A percentile compares a stretch with the other conserved stretches of the same genome.
Conservation (phyloP, 73 alveolate genomes). For the Effrenium voratum region DNA sequence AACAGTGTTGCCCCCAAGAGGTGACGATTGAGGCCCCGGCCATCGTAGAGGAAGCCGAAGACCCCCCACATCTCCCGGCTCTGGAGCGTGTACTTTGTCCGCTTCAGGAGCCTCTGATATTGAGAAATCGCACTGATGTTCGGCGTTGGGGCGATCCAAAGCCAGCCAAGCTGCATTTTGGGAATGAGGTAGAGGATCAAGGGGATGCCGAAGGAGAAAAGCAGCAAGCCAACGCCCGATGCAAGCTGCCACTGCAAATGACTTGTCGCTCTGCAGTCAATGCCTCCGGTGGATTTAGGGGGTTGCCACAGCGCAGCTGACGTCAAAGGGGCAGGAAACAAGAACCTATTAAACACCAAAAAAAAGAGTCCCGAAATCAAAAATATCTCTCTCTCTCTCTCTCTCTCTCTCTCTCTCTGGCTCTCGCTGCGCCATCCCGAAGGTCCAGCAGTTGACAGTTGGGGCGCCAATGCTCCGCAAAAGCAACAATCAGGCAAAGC, state of each 20-base stretch:
- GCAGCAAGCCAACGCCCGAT: slow-evolving; percentile 6
- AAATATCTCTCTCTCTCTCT: too few species aligned
- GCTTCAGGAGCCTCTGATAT: slow-evolving; percentile 28
- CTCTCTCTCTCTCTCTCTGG: too few species aligned
- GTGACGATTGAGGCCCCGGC: too few species aligned
- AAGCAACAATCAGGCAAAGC: too few species aligned
- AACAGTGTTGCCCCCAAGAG: too few species aligned
- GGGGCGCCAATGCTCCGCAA: too few species aligned
- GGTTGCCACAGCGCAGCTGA: too few species aligned
- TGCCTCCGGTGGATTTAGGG: not conserved
- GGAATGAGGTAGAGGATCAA: slow-evolving; percentile 59
- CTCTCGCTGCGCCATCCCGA: too few species aligned
- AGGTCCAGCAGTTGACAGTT: too few species aligned
- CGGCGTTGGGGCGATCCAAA: not conserved
- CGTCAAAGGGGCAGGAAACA: too few species aligned
- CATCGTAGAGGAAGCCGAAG: slow-evolving; percentile 79
- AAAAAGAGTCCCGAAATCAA: too few species aligned
- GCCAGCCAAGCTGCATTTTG: slow-evolving; percentile 8
- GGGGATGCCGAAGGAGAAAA: slow-evolving; percentile 79
- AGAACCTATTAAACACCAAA: too few species aligned
- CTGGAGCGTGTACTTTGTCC: slow-evolving; percentile 53
- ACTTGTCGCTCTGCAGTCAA: not conserved
- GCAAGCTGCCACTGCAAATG: slow-evolving; percentile 53
- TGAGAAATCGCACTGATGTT: not conserved
- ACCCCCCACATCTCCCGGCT: slow-evolving; percentile 84